Percentiles rank a stretch among this genome's conserved stretches.
phyloP scores from a whole-genome alignment of 2,329 filamentous ascomycete genomes.

The Neofusicoccum parvum region DNA sequence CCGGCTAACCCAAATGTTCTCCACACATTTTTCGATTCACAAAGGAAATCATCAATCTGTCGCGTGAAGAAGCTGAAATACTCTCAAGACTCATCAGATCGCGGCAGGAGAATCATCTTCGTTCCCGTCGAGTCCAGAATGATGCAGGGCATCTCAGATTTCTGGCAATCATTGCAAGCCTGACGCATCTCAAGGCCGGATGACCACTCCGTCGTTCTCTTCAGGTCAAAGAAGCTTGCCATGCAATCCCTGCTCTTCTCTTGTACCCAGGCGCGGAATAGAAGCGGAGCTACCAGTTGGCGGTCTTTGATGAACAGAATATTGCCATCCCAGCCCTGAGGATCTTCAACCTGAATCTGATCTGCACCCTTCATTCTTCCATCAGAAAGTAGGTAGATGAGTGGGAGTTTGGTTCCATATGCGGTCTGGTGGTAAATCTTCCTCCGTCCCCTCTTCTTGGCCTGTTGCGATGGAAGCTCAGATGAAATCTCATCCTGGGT shows the following conservation, averaged over 20 bases:
- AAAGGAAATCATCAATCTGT: not conserved
- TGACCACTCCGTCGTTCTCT: not conserved
- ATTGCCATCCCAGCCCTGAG: not conserved
- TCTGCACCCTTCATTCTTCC: not conserved
- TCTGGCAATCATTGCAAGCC: not conserved
- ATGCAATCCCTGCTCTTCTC: not conserved
- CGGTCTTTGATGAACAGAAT: not conserved
- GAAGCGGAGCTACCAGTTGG: not conserved
- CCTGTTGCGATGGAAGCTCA: not conserved
- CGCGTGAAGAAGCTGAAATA: too few species aligned
- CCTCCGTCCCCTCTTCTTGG: not conserved
- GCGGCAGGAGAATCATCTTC: not conserved
- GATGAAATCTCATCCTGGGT: not conserved
- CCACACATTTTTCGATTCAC: not conserved
- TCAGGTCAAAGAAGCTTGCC: not conserved
- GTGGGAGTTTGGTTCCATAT: not conserved
- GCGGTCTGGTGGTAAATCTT: not conserved
- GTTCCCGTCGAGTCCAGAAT: not conserved
- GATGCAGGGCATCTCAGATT: not conserved
- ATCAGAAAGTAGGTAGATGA: not conserved
- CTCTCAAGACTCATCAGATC: not conserved
- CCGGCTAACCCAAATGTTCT: too few species aligned
- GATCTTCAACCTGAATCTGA: not conserved
- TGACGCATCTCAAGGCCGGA: not conserved
- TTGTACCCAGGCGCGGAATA: not conserved